Evolutionary conservation across 2,329 filamentous ascomycete genomes (phyloP).

Genomic region (Pestalotiopsis sp.): DNA sequence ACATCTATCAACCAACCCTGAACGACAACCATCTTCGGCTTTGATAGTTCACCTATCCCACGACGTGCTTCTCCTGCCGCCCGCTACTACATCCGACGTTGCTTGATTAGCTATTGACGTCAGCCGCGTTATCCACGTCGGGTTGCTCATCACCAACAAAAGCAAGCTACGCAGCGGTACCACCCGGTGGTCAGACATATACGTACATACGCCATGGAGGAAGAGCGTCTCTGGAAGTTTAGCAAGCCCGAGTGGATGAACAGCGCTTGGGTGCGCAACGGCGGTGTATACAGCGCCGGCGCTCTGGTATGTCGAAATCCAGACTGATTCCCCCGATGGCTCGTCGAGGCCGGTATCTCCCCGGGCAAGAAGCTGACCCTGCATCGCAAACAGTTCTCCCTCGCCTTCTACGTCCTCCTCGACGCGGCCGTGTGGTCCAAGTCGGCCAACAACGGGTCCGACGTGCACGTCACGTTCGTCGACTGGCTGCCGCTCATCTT

Average conservation of each 20-base stretch:
- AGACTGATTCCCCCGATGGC: neutral
- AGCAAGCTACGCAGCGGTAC: neutral
- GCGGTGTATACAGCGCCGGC: constrained; percentile 65
- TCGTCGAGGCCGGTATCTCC: constrained; percentile 12
- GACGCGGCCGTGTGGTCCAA: constrained; percentile 71
- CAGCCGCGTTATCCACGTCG: neutral
- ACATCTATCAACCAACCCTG: neutral
- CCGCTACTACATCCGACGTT: neutral
- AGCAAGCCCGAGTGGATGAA: constrained; percentile 68
- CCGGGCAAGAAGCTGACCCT: neutral
- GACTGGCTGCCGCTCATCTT: constrained; percentile 74
- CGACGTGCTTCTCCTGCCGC: neutral
- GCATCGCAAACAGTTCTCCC: constrained; percentile 56
- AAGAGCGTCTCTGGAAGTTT: constrained; percentile 71
- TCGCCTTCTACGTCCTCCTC: constrained; percentile 71
- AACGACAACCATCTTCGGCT: neutral
- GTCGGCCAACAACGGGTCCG: constrained; percentile 60
- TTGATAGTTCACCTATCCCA: neutral
- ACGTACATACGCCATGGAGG: constrained; percentile 51
- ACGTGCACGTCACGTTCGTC: constrained; percentile 67
- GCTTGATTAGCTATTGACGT: neutral
- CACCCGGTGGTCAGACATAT: neutral
- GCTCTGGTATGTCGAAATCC: constrained; percentile 55
- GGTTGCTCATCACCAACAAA: neutral
- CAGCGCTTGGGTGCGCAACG: constrained; percentile 64